Base-by-base conservation (phyloP, 2,329 filamentous ascomycete genomes). In the Juglanconis oblonga region DNA sequence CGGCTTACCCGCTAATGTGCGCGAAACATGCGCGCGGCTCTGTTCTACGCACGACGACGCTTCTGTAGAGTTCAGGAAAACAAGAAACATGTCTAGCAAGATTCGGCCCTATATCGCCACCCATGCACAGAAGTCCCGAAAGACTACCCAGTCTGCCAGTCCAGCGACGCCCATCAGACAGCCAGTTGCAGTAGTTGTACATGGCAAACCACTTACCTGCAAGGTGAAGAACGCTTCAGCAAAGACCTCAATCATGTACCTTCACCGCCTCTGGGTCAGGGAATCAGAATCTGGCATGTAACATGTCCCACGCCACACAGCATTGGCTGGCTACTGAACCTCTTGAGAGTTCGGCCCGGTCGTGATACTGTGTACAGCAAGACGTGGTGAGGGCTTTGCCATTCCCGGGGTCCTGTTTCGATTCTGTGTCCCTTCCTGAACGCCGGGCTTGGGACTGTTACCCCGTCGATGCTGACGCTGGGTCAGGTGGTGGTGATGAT, bases 291-390 rank as follows among this genome's bases (percentile, higher is more conserved):
- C 42, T 40, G 53, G 44, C 53, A 48, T 48, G 53, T 44, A 55
- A 49, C 53, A 55, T 55, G 53, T 48, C 53, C 42, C 33, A 55
- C 42, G 53, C 53, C 42, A 55, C 53, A 48, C 31, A 55, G 32
- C 44, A 29, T 24, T 17, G 40, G 38, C 38, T 42, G 38, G 38
- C 10, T 42, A 13, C 38, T 10, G n/a, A 14, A 42, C 38, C 11
- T 42, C n/a, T 14, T 14, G 4, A 11, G 1, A 13, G 38, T 42
- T 14, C 38, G 38, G 10, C n/a, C 38, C 38, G 38, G 38, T 42
- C 11, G 38, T 42, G 38, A 13, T 42, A 42, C 38, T 42, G 11
- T 42, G 11, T 42, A 13, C 38, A 13, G 38, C 38, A 42, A 14
- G 38, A 42, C 38, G 38, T 42, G 38, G 38, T 13, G 5, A 42